phyloP scores from a whole-genome alignment of 441 rosid genomes.

The Isatis lusitanica region DNA sequence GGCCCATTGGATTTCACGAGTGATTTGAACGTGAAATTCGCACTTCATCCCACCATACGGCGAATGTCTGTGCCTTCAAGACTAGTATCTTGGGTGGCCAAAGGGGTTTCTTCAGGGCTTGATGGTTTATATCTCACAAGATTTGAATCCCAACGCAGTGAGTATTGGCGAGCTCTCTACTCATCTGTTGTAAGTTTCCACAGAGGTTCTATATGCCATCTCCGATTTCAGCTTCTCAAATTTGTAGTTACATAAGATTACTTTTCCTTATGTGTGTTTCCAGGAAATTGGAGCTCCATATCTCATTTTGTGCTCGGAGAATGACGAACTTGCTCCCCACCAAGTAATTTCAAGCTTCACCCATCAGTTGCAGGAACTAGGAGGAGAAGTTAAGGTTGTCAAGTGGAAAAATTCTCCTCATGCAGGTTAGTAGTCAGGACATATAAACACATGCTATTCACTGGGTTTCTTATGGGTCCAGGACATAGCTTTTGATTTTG shows the following conservation, averaged over 20 bases:
- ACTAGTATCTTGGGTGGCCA: conserved; percentile 74
- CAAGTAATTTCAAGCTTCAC: conserved; percentile 56
- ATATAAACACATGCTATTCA: neutral
- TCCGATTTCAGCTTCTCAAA: neutral
- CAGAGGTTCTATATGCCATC: neutral
- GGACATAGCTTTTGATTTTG: no score
- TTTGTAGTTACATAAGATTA: neutral
- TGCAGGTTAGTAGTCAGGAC: conserved; percentile 54
- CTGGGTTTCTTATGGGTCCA: neutral
- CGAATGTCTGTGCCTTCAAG: conserved; percentile 71
- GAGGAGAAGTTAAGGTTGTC: conserved; percentile 80
- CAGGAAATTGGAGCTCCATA: conserved; percentile 85
- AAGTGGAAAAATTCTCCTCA: conserved; percentile 78
- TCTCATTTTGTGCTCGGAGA: conserved; percentile 80
- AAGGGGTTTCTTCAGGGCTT: conserved; percentile 71
- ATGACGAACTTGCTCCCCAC: conserved; percentile 71
- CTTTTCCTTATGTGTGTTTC: conserved; percentile 7
- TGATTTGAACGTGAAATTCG: conserved; percentile 69
- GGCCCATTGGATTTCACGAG: conserved; percentile 84
- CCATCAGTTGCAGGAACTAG: conserved; percentile 58
- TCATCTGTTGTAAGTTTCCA: conserved; percentile 71
- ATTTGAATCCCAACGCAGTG: conserved; percentile 79
- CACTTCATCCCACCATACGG: conserved; percentile 64
- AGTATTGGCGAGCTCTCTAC: conserved; percentile 82
- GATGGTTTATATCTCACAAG: conserved; percentile 84